These are phyloP conservation scores for Macrophomina phaseolina DNA, from an alignment of 2,329 filamentous ascomycete genomes.

Conservation along the genomic window DNA sequence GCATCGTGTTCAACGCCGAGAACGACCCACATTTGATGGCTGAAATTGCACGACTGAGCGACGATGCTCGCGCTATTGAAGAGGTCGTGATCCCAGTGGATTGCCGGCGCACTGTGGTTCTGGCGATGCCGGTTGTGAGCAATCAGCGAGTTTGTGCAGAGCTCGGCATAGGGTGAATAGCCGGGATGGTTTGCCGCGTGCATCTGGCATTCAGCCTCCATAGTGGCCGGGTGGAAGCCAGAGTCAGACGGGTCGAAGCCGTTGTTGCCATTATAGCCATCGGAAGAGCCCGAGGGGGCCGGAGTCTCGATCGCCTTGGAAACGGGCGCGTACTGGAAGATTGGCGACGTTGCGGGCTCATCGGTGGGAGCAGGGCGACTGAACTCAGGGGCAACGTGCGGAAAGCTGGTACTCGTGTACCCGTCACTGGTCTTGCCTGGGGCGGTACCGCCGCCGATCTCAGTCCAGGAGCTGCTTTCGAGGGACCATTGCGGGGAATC, in stretches of 20 bases:
- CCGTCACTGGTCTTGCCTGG: background rate
- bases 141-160: background rate
- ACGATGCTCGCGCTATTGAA: background rate
- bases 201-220: background rate
- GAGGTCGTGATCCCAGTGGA: constrained; percentile 11
- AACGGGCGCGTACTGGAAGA: background rate
- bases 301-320: background rate
- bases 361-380: no score
- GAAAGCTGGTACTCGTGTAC: background rate
- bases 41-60: constrained; percentile 6
- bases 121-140: constrained; percentile 16
- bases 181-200: background rate
- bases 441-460: background rate
- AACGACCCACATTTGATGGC: constrained; percentile 2
- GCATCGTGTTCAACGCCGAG: no score
- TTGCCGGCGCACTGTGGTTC: constrained; percentile 18
- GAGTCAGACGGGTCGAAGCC: background rate
- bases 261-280: background rate
- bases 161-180: constrained; percentile 1
- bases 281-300: background rate
- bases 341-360: no score
- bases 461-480: background rate
- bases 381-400: background rate
- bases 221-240: background rate
- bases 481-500: no score